Evolutionary conservation across 805 yeast species (phyloP).

Genomic region (Clavispora fructus): DNA sequence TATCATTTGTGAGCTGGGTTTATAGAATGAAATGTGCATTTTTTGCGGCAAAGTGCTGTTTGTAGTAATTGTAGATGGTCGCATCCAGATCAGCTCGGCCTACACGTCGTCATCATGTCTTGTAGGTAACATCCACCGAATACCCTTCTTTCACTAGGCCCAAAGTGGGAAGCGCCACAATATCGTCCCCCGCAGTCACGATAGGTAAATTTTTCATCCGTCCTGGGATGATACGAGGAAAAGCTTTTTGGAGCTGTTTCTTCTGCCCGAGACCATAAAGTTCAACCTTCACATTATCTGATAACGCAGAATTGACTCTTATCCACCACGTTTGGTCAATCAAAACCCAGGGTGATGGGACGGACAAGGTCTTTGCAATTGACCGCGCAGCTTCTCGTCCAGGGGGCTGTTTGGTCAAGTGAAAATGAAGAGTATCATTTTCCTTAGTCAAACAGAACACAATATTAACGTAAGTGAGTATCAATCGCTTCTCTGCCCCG

Average conservation of each 20-base stretch:
- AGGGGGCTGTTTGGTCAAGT: constrained; percentile 5
- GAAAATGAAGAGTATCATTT: not conserved
- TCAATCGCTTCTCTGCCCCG: not conserved
- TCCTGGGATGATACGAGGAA: not conserved
- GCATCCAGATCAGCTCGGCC: not conserved
- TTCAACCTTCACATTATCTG: not conserved
- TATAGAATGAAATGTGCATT: too few species aligned
- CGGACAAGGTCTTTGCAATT: not conserved
- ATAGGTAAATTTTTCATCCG: not conserved
- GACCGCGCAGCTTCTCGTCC: not conserved
- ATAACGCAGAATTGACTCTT: not conserved
- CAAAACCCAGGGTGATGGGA: constrained; percentile 5
- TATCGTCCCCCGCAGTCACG: not conserved
- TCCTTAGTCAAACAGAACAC: constrained; percentile 1
- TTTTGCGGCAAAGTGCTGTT: too few species aligned
- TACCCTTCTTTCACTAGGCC: not conserved
- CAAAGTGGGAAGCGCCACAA: not conserved
- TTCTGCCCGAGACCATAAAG: not conserved
- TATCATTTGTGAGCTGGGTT: too few species aligned
- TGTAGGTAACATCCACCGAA: not conserved
- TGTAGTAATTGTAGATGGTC: not conserved
- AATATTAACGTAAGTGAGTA: constrained; percentile 10
- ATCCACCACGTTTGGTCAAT: constrained; percentile 15
- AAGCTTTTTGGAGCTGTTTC: not conserved
- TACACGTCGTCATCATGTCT: not conserved